Percentiles rank a stretch among this genome's conserved stretches.
phyloP scores from a whole-genome alignment of 345 rosid species.

The rapeseed (Brassica napus) region Da-Ae NC_063435.1:10525501-10526000 shows the following conservation, averaged over 20 bases:
- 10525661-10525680: background rate
- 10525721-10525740: background rate
- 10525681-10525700: background rate
- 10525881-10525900: conserved; percentile 39
- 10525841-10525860: background rate
- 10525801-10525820: background rate
- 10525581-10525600: too few relatives aligned
- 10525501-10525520: too few relatives aligned
- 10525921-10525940: conserved; percentile 27
- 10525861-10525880: conserved; percentile 17
- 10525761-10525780: background rate
- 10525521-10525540: too few relatives aligned
- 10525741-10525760: background rate
- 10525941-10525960: conserved; percentile 11
- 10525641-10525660: background rate
- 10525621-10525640: background rate
- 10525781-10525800: background rate
- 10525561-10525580: too few relatives aligned
- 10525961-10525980: conserved; percentile 35
- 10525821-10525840: conserved; percentile 22
- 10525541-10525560: too few relatives aligned
- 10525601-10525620: too few relatives aligned
- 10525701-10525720: background rate
- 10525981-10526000: conserved; percentile 36
- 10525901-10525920: conserved; percentile 26